Evolutionary conservation across 306 rosid genomes (phyloP).

Genomic region (Ochetophila trinervis): DNA sequence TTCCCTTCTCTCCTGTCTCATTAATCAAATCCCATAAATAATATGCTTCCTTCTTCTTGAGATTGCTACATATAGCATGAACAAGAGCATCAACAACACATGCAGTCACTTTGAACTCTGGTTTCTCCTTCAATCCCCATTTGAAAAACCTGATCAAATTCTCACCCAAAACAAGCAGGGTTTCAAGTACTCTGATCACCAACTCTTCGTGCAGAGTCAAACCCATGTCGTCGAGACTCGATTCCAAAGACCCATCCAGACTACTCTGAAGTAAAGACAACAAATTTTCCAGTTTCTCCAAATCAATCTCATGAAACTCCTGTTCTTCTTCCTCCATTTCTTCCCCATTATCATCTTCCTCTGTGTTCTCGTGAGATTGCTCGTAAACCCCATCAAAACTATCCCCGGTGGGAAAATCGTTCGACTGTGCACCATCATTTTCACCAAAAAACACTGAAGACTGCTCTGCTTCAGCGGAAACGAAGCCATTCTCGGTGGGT

Average conservation of each 20-base stretch:
- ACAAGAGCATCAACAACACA: slow-evolving; percentile 46
- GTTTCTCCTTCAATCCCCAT: slow-evolving; percentile 51
- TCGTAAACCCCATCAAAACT: slow-evolving; percentile 1
- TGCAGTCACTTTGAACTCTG: slow-evolving; percentile 35
- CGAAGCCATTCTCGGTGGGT: background rate
- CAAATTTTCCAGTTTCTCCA: slow-evolving; percentile 48
- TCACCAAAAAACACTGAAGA: slow-evolving; percentile 20
- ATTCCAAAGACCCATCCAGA: slow-evolving; percentile 51
- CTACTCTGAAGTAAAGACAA: slow-evolving; percentile 42
- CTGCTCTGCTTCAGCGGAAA: slow-evolving; percentile 5
- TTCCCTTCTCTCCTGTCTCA: slow-evolving; percentile 49
- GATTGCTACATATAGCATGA: slow-evolving; percentile 21
- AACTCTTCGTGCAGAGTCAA: slow-evolving; percentile 45
- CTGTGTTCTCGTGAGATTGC: background rate
- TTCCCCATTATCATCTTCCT: slow-evolving; percentile 17
- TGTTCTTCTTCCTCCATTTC: slow-evolving; percentile 3
- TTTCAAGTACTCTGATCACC: slow-evolving; percentile 41
- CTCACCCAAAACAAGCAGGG: slow-evolving; percentile 44
- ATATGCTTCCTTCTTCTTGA: slow-evolving; percentile 38
- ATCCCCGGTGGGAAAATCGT: slow-evolving; percentile 6
- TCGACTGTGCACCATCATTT: slow-evolving; percentile 8
- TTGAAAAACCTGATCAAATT: slow-evolving; percentile 57
- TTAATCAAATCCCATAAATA: slow-evolving; percentile 63
- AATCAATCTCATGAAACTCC: slow-evolving; percentile 40
- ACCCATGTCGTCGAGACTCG: slow-evolving; percentile 41